Evolutionary conservation across 345 rosid species (phyloP).

Genomic region (Durio zibethinus): DNA sequence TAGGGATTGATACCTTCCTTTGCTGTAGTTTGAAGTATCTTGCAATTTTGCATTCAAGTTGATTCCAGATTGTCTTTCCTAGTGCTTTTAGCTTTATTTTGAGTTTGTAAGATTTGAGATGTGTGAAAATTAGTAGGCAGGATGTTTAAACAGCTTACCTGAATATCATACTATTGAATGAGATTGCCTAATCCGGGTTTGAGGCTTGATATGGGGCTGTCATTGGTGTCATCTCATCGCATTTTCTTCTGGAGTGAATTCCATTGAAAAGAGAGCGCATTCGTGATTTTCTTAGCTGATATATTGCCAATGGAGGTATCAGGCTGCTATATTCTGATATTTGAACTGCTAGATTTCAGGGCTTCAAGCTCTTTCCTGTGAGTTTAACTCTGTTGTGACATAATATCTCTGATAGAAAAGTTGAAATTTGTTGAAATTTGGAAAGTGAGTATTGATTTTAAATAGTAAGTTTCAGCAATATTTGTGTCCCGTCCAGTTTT

Average conservation of each 20-base stretch:
- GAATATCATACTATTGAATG: not conserved
- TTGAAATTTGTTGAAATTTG: not conserved
- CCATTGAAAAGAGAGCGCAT: not conserved
- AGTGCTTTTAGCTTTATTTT: not conserved
- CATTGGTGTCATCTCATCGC: not conserved
- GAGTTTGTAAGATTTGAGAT: not conserved
- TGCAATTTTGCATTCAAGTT: not conserved
- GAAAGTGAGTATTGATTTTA: not conserved
- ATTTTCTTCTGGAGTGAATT: not conserved
- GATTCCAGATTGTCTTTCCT: not conserved
- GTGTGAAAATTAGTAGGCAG: not conserved
- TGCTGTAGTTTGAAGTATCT: not conserved
- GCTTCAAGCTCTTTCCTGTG: not conserved
- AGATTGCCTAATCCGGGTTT: not conserved
- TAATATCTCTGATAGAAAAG: not conserved
- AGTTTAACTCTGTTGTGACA: not conserved
- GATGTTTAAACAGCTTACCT: not conserved
- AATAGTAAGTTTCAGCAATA: not conserved
- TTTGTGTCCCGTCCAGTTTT: not conserved
- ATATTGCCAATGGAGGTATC: not conserved
- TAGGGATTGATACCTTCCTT: not conserved
- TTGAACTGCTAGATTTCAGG: not conserved
- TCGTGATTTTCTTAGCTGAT: not conserved
- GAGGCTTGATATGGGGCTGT: not conserved
- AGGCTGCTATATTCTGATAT: not conserved